Percentiles rank a stretch among this genome's conserved stretches.
These are phyloP conservation scores for Smittium mucronatum DNA, from an alignment of 371 early-diverging fungal genomes.

Conservation along the genomic window DNA sequence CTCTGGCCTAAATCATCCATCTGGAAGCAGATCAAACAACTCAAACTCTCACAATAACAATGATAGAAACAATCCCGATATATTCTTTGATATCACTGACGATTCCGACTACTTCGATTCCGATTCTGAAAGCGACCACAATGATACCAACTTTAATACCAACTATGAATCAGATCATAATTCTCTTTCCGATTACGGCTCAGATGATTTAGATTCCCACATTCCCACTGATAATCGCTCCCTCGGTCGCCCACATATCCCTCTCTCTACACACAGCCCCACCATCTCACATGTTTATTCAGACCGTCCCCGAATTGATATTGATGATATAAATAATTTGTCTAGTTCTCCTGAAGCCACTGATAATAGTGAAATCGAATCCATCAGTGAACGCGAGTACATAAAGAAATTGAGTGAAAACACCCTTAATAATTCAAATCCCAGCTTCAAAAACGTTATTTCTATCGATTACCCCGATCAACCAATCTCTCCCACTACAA, in stretches of 20 bases:
- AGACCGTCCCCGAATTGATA: no score
- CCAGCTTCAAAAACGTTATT: background rate
- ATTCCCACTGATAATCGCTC: no score
- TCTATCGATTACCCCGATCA: background rate
- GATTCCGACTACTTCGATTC: background rate
- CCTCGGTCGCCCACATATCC: no score
- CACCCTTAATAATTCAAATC: background rate
- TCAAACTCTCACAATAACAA: background rate
- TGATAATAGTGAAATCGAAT: no score
- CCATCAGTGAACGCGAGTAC: no score
- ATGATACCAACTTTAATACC: no score
- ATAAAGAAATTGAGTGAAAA: no score
- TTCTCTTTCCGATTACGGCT: background rate
- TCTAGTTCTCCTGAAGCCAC: no score
- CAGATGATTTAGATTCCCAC: background rate
- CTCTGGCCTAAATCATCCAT: background rate
- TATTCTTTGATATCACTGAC: background rate
- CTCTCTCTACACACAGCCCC: no score
- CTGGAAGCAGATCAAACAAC: background rate
- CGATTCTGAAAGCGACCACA: background rate
- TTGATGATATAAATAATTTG: no score
- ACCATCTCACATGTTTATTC: no score
- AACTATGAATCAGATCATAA: no score
- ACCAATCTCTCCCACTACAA: conserved; percentile 13
- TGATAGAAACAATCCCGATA: background rate